These are phyloP conservation scores for Phaeosphaeria sp. DNA, from an alignment of 2,329 filamentous ascomycete genomes.

Conservation along the genomic window DNA sequence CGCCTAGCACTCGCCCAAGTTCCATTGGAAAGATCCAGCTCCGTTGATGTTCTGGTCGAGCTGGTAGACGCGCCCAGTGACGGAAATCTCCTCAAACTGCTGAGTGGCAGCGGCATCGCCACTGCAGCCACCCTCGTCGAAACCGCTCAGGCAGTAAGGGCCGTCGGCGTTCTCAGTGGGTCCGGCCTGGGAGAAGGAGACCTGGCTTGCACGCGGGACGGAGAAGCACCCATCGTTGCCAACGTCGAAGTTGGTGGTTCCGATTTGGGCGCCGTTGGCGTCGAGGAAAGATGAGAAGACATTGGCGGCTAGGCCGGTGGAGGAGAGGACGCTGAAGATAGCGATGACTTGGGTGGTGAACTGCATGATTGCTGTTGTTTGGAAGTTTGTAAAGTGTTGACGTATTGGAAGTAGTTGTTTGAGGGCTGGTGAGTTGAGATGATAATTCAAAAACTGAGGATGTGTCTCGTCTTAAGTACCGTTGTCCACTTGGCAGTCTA, in stretches of 20 bases:
- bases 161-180: background rate
- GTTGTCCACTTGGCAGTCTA: background rate
- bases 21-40: background rate
- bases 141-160: background rate
- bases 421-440: background rate
- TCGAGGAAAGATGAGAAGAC: conserved; percentile 1
- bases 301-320: background rate
- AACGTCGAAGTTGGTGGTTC: conserved; percentile 2
- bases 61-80: background rate
- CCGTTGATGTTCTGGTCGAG: background rate
- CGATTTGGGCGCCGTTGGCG: background rate
- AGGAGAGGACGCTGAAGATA: background rate
- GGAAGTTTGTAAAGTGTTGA: background rate
- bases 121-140: background rate
- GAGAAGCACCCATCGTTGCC: background rate
- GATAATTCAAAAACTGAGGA: background rate
- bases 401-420: background rate
- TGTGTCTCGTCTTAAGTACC: background rate
- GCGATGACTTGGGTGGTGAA: background rate
- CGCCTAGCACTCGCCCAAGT: background rate
- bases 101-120: background rate
- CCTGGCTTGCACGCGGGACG: background rate
- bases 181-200: background rate
- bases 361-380: background rate
- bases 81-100: background rate